Evolutionary conservation across 2,329 filamentous ascomycete genomes (phyloP), one percentile per base, ranked within the genome.

Genomic region (Hypoxylon sp.): DNA sequence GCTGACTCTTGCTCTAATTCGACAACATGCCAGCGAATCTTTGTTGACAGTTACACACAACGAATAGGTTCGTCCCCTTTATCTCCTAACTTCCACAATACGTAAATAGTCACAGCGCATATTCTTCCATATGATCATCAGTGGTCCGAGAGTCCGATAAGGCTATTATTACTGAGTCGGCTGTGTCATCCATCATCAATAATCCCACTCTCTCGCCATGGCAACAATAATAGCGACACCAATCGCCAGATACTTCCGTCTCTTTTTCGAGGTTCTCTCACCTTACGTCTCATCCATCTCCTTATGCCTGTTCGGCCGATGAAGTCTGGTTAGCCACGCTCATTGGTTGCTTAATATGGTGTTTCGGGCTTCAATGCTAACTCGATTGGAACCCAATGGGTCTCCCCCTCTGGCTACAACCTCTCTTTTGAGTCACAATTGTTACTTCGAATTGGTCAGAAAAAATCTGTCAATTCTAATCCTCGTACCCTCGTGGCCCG

Each of bases 321-420:
- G 53, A 65, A 61, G 50, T 69, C 44, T 60, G 64, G 67, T 61
- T 52, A 20, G 9, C 24, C 7, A 45, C 16, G 33, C 36, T 61
- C 42, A 67, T 69, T 67, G 67, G 67, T 55, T 54, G 61, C 16
- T 56, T 49, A 52, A 62, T 67, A 52, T 68, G 55, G 59, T 51
- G 49, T 60, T 67, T 69, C 67, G 67, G 67, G 67, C 67, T 69
- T 69, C 67, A 69, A 69, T 59, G 48, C 67, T 64, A 69, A 65
- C 57, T 67, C 46, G 58, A 65, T 69, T 65, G 64, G 67, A 69
- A 69, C 67, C 67, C 67, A 69, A 69, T 65, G 57, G 40, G 3
- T 54, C 55, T 61, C 50, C 54, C 54, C 55, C 56, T 56, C 40
- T 55, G 38, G 57, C 50, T 49, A 55, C 53, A 44, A 49, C 20